These are phyloP conservation scores for Flaveria trinervia DNA, from an alignment of 129 eudicot genomes.

Conservation along the genomic window DNA sequence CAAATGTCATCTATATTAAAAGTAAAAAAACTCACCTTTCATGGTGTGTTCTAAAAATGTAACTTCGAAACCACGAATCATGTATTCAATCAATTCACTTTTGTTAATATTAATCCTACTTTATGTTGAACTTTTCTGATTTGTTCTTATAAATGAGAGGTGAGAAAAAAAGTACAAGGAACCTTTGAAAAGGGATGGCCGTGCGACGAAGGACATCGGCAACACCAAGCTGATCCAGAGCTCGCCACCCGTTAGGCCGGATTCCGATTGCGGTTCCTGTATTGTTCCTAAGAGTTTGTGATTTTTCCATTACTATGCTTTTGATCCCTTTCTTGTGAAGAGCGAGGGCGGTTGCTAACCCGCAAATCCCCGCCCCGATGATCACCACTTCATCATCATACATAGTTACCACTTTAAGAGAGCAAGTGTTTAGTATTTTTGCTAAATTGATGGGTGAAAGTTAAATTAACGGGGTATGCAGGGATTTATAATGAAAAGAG, in stretches of 20 bases:
- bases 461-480: too few relatives aligned
- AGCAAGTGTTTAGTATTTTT: neutral
- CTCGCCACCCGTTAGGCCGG: conserved; percentile 56
- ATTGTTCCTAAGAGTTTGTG: conserved; percentile 36
- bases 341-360: conserved; percentile 61
- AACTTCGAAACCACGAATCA: too few relatives aligned
- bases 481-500: too few relatives aligned
- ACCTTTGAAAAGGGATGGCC: conserved; percentile 40
- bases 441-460: too few relatives aligned
- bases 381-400: conserved; percentile 37
- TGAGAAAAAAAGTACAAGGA: neutral
- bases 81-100: too few relatives aligned
- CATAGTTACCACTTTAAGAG: neutral
- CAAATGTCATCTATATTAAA: too few relatives aligned
- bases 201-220: conserved; percentile 41
- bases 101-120: too few relatives aligned
- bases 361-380: conserved; percentile 63
- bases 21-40: too few relatives aligned
- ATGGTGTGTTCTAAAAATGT: too few relatives aligned
- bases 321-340: conserved; percentile 56
- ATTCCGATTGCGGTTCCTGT: conserved; percentile 46
- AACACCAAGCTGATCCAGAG: conserved; percentile 53
- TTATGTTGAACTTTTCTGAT: too few relatives aligned
- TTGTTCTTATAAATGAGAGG: too few relatives aligned
- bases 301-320: conserved; percentile 47